Conservation (phyloP, 1,284 basidiomycete genomes). For the Cryptococcus floricola region DNA sequence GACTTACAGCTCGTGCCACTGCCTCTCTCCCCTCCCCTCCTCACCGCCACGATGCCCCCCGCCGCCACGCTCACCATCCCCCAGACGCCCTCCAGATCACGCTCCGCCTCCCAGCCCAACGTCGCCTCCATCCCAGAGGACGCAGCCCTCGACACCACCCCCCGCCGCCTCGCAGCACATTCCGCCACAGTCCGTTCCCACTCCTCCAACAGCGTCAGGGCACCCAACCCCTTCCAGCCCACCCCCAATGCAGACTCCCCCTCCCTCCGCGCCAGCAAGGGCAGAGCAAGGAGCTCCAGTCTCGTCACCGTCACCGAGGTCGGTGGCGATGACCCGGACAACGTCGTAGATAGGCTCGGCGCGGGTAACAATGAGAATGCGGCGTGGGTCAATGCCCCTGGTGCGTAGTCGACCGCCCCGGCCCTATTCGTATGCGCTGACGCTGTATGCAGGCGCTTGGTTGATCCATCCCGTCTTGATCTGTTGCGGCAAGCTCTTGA, state of each 20-base stretch:
- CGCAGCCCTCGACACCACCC: constrained; percentile 26
- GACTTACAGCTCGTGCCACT: not conserved
- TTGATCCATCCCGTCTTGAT: constrained; percentile 95
- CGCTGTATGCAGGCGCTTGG: constrained; percentile 75
- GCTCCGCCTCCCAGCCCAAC: constrained; percentile 43
- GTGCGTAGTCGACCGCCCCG: constrained; percentile 51
- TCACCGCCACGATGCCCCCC: constrained; percentile 17
- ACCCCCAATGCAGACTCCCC: not conserved
- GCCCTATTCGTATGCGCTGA: not conserved
- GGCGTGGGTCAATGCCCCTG: constrained; percentile 98
- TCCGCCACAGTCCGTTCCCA: constrained; percentile 19
- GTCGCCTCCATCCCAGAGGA: constrained; percentile 29
- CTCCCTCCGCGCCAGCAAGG: constrained; percentile 38
- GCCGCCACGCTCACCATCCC: constrained; percentile 29
- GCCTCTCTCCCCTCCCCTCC: not conserved
- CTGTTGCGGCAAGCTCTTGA: constrained; percentile 79
- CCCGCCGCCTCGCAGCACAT: constrained; percentile 9
- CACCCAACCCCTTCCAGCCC: not conserved
- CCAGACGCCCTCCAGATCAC: constrained; percentile 32
- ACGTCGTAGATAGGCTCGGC: constrained; percentile 69
- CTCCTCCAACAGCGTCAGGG: constrained; percentile 20
- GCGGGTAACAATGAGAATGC: constrained; percentile 88
- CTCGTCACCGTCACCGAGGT: constrained; percentile 86
- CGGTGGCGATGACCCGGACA: constrained; percentile 70
- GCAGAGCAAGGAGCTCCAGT: constrained; percentile 68